phyloP scores from a whole-genome alignment of 345 rosid species.

The Clarkia xantiana region DNA sequence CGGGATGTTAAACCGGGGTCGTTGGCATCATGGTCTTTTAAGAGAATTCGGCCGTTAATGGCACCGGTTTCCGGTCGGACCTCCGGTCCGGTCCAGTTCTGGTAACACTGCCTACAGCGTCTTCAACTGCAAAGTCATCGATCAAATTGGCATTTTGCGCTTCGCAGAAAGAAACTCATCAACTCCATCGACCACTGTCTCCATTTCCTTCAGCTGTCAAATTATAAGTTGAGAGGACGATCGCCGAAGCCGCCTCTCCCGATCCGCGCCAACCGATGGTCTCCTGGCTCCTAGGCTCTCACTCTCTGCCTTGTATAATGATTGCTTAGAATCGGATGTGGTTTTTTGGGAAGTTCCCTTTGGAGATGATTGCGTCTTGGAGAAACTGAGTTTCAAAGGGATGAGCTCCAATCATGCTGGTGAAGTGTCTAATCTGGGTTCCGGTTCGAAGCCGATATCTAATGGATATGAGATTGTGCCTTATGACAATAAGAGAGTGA shows the following conservation, averaged over 20 bases:
- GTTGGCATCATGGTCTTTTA: too few relatives aligned
- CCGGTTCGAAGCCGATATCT: not conserved
- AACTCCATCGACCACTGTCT: not conserved
- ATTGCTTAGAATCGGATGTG: constrained; percentile 54
- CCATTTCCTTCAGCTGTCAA: constrained; percentile 4
- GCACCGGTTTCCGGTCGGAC: too few relatives aligned
- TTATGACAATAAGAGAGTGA: constrained; percentile 4
- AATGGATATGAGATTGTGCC: not conserved
- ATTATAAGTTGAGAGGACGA: constrained; percentile 44
- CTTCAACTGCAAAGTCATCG: not conserved
- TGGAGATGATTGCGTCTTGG: constrained; percentile 35
- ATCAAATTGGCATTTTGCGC: not conserved
- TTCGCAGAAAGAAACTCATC: not conserved
- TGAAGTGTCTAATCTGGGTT: constrained; percentile 2
- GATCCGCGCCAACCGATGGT: constrained; percentile 22
- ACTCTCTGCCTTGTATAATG: constrained; percentile 40
- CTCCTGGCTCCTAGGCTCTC: constrained; percentile 48
- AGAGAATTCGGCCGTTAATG: too few relatives aligned
- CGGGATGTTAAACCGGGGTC: too few relatives aligned
- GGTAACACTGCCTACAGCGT: not conserved
- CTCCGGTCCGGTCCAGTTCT: too few relatives aligned
- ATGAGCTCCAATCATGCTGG: constrained; percentile 5
- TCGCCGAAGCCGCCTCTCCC: constrained; percentile 22
- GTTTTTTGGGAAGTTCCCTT: constrained; percentile 23
- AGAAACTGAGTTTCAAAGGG: constrained; percentile 54